phyloP scores from a whole-genome alignment of 1,284 basidiomycete genomes.

The Fistulina hepatica region DNA sequence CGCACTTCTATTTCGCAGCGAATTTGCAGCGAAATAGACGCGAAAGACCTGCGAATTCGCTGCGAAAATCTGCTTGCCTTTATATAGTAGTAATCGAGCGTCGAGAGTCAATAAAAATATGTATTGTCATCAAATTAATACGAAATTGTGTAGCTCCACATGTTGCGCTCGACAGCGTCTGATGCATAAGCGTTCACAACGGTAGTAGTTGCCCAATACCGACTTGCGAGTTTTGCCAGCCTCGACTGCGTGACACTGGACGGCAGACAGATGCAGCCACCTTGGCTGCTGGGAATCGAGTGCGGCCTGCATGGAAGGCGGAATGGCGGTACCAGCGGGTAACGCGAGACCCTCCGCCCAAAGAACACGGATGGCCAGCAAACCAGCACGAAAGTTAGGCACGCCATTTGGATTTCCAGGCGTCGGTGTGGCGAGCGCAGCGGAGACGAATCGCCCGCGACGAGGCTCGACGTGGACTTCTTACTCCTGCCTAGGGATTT shows the following conservation, averaged over 20 bases:
- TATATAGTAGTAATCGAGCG: too few relatives aligned
- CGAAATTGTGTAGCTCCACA: too few relatives aligned
- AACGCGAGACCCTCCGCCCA: constrained; percentile 72
- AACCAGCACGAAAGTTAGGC: constrained; percentile 47
- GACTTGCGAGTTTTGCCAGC: constrained; percentile 49
- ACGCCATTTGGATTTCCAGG: constrained; percentile 55
- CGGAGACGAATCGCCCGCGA: too few relatives aligned
- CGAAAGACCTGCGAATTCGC: too few relatives aligned
- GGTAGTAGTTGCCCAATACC: not conserved
- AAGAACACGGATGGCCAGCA: constrained; percentile 74
- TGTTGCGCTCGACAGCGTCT: too few relatives aligned
- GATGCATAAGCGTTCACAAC: too few relatives aligned
- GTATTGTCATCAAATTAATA: too few relatives aligned
- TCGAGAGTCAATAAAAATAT: too few relatives aligned
- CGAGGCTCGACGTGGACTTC: too few relatives aligned
- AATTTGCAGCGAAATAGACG: too few relatives aligned
- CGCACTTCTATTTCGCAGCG: too few relatives aligned
- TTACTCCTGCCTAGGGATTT: constrained; percentile 32
- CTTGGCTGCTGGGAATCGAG: constrained; percentile 65
- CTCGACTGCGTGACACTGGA: constrained; percentile 66
- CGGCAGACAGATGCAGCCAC: constrained; percentile 65
- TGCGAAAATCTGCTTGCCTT: too few relatives aligned
- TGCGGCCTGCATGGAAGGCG: constrained; percentile 64
- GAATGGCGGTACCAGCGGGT: constrained; percentile 55
- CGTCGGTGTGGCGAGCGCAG: constrained; percentile 53